Conservation (phyloP, 495 filamentous ascomycete species). For the Talaromyces stipitatus region DNA sequence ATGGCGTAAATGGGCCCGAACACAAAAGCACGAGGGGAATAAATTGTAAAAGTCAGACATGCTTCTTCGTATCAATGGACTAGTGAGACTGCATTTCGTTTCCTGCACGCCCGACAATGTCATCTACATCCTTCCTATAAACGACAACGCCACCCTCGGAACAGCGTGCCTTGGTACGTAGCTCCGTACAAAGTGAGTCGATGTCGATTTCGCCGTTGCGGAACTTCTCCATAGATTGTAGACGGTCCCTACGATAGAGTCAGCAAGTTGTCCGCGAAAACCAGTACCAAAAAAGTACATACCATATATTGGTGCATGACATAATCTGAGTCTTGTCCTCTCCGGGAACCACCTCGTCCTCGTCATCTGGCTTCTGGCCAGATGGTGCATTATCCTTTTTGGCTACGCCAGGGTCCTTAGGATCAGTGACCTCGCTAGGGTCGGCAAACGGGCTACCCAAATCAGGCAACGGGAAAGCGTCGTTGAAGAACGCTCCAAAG, state of each 20-base stretch:
- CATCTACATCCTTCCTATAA: conserved; percentile 79
- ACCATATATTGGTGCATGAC: conserved; percentile 92
- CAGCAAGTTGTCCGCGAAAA: conserved; percentile 8
- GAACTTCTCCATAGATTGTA: conserved; percentile 81
- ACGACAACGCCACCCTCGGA: conserved; percentile 90
- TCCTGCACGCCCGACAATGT: conserved; percentile 55
- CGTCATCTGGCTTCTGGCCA: conserved; percentile 59
- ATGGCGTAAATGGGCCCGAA: too few species aligned
- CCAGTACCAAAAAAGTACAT: conserved; percentile 20
- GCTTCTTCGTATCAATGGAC: background rate
- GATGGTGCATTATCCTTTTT: conserved; percentile 71
- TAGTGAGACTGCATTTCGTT: conserved; percentile 8
- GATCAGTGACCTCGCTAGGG: conserved; percentile 37
- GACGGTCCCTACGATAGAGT: conserved; percentile 65
- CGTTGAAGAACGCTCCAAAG: conserved; percentile 74
- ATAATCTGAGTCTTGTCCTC: conserved; percentile 61
- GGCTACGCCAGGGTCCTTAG: conserved; percentile 18
- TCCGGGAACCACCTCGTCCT: conserved; percentile 58
- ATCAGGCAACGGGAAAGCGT: conserved; percentile 72
- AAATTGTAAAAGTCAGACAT: background rate
- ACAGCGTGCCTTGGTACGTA: conserved; percentile 95
- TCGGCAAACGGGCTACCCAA: conserved; percentile 70
- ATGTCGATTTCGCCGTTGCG: conserved; percentile 85
- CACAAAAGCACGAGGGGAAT: background rate
- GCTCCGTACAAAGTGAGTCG: conserved; percentile 82